These are phyloP conservation scores for Thraustochytrium striatum DNA, from an alignment of 352 stramenopile genomes.

Conservation along the genomic window DNA sequence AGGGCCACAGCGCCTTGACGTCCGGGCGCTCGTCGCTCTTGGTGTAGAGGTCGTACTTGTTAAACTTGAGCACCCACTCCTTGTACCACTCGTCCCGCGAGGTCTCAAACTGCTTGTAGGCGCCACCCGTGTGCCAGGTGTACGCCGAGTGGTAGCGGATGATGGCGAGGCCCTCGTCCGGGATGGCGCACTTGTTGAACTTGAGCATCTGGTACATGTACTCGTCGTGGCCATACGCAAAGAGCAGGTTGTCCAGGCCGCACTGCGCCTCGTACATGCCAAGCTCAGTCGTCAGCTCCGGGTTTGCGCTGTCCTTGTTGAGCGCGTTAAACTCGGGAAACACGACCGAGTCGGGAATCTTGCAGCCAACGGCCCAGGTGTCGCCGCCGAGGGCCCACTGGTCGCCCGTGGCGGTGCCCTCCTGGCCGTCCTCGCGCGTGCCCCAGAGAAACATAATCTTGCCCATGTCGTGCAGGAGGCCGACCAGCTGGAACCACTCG, in stretches of 20 bases:
- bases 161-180: conserved; percentile 81
- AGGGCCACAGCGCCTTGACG: conserved; percentile 78
- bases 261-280: conserved; percentile 82
- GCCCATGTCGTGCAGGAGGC: conserved; percentile 85
- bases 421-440: conserved; percentile 69
- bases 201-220: conserved; percentile 89
- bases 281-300: conserved; percentile 71
- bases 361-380: conserved; percentile 83
- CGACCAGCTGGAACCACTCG: conserved; percentile 84
- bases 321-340: conserved; percentile 80
- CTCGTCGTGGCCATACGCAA: conserved; percentile 85
- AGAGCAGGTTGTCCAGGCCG: conserved; percentile 78
- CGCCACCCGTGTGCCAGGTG: conserved; percentile 84
- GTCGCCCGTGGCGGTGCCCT: conserved; percentile 74
- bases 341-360: conserved; percentile 76
- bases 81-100: conserved; percentile 73
- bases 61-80: conserved; percentile 83
- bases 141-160: conserved; percentile 88
- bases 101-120: conserved; percentile 79
- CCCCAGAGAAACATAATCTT: conserved; percentile 91
- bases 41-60: conserved; percentile 89
- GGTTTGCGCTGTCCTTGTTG: conserved; percentile 81
- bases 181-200: conserved; percentile 77
- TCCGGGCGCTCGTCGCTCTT: conserved; percentile 74
- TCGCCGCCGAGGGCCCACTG: conserved; percentile 87